Base-by-base conservation (phyloP, 495 filamentous ascomycete genomes). In the Penicillium dipodomyicola region DNA sequence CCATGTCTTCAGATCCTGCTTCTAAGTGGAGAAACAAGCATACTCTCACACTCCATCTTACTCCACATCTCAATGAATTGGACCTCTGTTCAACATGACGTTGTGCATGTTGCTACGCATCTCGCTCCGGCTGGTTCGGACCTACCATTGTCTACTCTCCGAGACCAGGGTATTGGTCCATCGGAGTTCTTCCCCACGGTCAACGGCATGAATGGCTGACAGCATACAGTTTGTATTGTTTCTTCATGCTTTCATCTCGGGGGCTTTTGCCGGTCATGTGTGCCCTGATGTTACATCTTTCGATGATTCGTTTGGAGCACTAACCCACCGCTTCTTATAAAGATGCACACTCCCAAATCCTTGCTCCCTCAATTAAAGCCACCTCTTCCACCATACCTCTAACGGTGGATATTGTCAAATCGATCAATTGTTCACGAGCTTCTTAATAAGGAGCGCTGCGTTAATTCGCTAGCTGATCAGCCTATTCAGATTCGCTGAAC, bases 71-170 rank as follows among this genome's bases (percentile, higher is more conserved):
- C 52, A 37, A n/a, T 42, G 19, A 6, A 61, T 52, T 41, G 47
- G 32, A 59, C 14, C 44, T 59, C 53, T 49, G 20, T 46, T 59
- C 30, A 63, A 37, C 19, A 67, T 67, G 65, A 67, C 65, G 65
- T 67, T 33, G 57, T 39, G 12, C 15, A n/a, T 53, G 37, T 40
- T 17, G 41, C 33, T 43, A 29, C 54, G 65, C 52, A 63, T 47
- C 33, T 44, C 17, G 54, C 23, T 65, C 60, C 65, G 63, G 44
- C 65, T 63, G 65, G 65, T 51, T 61, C 57, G 65, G 59, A 41
- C 40, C 48, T 47, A 45, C 23, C 9, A 12, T 32, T 45, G 51
- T 50, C 29, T 61, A 53, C 51, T 59, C 20, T 56, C 48, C 32
- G 35, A 41, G 43, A 30, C 45, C 40, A 46, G 30, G 35, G 42